Conservation (phyloP, 2,329 filamentous ascomycete species). For the Botrytis byssoidea region DNA sequence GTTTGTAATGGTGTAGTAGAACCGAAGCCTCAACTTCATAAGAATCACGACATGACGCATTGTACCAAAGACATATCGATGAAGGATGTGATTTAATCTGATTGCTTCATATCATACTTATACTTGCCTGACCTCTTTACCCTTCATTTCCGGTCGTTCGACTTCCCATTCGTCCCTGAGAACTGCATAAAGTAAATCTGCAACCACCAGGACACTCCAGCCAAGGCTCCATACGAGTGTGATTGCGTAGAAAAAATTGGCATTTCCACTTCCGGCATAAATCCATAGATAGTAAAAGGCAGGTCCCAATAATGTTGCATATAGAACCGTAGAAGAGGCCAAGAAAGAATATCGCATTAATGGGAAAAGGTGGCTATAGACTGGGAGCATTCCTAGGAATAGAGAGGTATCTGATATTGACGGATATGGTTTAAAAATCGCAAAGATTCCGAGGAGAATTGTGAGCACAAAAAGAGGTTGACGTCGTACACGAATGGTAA, state of each 20-base stretch:
- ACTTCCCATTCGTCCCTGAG: constrained; percentile 92
- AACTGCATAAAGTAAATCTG: constrained; percentile 84
- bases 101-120: constrained; percentile 25
- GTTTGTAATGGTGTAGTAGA: neutral
- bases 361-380: constrained; percentile 90
- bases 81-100: neutral
- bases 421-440: constrained; percentile 96
- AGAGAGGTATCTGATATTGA: constrained; percentile 86
- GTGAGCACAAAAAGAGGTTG: constrained; percentile 86
- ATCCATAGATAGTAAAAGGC: constrained; percentile 98
- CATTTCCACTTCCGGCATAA: constrained; percentile 95
- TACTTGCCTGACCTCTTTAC: constrained; percentile 66
- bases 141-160: constrained; percentile 84
- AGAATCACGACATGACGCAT: neutral
- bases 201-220: constrained; percentile 73
- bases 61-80: neutral
- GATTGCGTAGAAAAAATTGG: constrained; percentile 99
- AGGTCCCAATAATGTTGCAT: constrained; percentile 84
- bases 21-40: neutral
- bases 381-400: constrained; percentile 77
- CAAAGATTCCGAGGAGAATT: constrained; percentile 83
- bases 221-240: constrained; percentile 97
- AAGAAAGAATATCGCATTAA: constrained; percentile 93
- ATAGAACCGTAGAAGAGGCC: constrained; percentile 76
- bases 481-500: constrained; percentile 76